Conservation (phyloP, 805 yeast species). For the Wickerhamomyces chambardii region DNA sequence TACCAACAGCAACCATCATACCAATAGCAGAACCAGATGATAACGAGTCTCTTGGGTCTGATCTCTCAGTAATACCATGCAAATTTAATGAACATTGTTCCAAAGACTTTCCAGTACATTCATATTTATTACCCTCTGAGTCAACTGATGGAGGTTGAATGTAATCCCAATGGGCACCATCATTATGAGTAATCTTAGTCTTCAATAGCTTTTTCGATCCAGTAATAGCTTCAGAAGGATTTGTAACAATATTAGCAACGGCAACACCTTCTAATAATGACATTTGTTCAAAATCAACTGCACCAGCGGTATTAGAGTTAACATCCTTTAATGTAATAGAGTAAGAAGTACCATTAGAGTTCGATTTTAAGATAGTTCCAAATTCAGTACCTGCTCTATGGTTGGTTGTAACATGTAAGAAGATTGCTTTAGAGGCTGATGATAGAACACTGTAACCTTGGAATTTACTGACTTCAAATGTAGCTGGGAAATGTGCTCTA, state of each 20-base stretch:
- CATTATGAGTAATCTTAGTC: slow-evolving; percentile 76
- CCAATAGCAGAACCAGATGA: slow-evolving; percentile 90
- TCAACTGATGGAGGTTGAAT: slow-evolving; percentile 63
- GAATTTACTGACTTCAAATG: slow-evolving; percentile 47
- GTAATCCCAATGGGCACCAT: slow-evolving; percentile 82
- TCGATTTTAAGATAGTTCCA: slow-evolving; percentile 81
- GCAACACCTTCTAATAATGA: slow-evolving; percentile 82
- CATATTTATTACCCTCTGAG: slow-evolving; percentile 45
- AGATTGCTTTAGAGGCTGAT: slow-evolving; percentile 60
- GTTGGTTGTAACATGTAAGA: slow-evolving; percentile 75
- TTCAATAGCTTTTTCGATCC: slow-evolving; percentile 50
- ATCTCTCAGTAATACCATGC: slow-evolving; percentile 86
- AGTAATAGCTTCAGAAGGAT: slow-evolving; percentile 33
- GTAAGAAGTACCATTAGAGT: slow-evolving; percentile 85
- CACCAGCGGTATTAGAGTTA: slow-evolving; percentile 66
- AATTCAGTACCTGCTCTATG: slow-evolving; percentile 40
- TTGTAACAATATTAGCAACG: slow-evolving; percentile 59
- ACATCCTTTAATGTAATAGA: slow-evolving; percentile 60
- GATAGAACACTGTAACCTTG: slow-evolving; percentile 77
- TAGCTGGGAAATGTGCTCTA: slow-evolving; percentile 69
- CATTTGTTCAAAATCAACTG: slow-evolving; percentile 82
- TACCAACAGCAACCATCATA: slow-evolving; percentile 85
- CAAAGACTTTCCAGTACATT: slow-evolving; percentile 41
- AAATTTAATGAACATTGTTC: slow-evolving; percentile 71
- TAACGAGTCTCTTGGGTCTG: slow-evolving; percentile 74